Conservation (phyloP, 1,284 basidiomycete genomes). For the Golubevia sp. region DNA sequence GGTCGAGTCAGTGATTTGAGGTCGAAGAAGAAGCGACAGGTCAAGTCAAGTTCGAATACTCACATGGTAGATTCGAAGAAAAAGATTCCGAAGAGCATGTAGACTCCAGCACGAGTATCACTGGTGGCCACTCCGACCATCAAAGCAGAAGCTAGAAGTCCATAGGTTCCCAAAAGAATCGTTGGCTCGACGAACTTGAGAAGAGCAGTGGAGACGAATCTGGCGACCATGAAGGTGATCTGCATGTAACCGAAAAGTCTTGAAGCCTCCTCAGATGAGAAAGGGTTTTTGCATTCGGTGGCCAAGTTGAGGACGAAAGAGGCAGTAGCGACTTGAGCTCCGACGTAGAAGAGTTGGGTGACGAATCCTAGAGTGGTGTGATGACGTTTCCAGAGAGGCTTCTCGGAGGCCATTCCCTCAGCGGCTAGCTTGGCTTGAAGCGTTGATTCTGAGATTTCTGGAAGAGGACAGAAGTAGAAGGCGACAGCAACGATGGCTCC, state of each 20-base stretch:
- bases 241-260: slow-evolving; percentile 75
- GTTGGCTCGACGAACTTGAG: slow-evolving; percentile 71
- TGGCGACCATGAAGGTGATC: slow-evolving; percentile 73
- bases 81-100: slow-evolving; percentile 64
- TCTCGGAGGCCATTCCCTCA: slow-evolving; percentile 65
- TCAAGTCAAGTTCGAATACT: neutral
- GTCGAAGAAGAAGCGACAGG: neutral
- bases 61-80: slow-evolving; percentile 75
- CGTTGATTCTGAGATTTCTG: slow-evolving; percentile 72
- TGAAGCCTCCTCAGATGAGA: slow-evolving; percentile 67
- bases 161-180: slow-evolving; percentile 65
- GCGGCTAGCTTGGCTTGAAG: slow-evolving; percentile 67
- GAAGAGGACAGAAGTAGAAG: slow-evolving; percentile 75
- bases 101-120: neutral
- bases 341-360: slow-evolving; percentile 74
- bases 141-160: neutral
- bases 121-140: neutral
- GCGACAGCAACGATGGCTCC: slow-evolving; percentile 71
- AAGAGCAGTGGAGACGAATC: slow-evolving; percentile 69
- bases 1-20: neutral
- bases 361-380: slow-evolving; percentile 75
- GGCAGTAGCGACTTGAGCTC: slow-evolving; percentile 75
- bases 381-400: slow-evolving; percentile 74
- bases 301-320: slow-evolving; percentile 75
- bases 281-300: slow-evolving; percentile 70